Percentiles rank a stretch among this genome's conserved stretches.
Evolutionary conservation across 768 basidiomycete genomes (phyloP).

Genomic region (Serendipita vermifera): DNA sequence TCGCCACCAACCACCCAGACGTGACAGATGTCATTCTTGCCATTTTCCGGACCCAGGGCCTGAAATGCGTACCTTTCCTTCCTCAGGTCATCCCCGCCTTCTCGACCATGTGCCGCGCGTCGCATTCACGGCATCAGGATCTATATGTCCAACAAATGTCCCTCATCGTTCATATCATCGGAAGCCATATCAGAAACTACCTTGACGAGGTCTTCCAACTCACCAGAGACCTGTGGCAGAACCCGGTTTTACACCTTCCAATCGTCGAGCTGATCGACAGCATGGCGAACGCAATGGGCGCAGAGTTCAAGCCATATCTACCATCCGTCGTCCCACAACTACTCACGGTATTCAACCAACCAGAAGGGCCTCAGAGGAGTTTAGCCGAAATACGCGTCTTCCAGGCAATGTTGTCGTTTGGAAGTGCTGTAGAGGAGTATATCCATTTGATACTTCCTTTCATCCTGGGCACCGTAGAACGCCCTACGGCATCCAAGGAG

Average conservation of each 20-base stretch:
- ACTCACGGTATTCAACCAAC: constrained; percentile 33
- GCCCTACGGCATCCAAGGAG: constrained; percentile 24
- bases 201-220: constrained; percentile 31
- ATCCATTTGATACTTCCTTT: constrained; percentile 36
- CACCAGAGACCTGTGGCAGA: constrained; percentile 36
- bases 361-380: constrained; percentile 22
- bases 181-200: constrained; percentile 36
- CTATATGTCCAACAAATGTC: constrained; percentile 35
- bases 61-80: constrained; percentile 35
- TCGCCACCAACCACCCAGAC: constrained; percentile 30
- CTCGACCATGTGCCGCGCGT: constrained; percentile 31
- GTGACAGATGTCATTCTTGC: constrained; percentile 38
- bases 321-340: constrained; percentile 73
- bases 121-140: constrained; percentile 28
- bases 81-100: constrained; percentile 35
- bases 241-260: constrained; percentile 28
- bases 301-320: constrained; percentile 78
- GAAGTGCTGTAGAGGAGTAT: constrained; percentile 37
- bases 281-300: constrained; percentile 48
- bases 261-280: constrained; percentile 35
- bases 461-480: constrained; percentile 32
- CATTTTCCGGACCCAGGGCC: constrained; percentile 35
- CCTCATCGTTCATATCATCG: constrained; percentile 34
- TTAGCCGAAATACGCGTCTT: constrained; percentile 26
- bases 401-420: constrained; percentile 34